Conservation (phyloP, 1,284 basidiomycete species). For the Pseudozyma flocculosa region DNA sequence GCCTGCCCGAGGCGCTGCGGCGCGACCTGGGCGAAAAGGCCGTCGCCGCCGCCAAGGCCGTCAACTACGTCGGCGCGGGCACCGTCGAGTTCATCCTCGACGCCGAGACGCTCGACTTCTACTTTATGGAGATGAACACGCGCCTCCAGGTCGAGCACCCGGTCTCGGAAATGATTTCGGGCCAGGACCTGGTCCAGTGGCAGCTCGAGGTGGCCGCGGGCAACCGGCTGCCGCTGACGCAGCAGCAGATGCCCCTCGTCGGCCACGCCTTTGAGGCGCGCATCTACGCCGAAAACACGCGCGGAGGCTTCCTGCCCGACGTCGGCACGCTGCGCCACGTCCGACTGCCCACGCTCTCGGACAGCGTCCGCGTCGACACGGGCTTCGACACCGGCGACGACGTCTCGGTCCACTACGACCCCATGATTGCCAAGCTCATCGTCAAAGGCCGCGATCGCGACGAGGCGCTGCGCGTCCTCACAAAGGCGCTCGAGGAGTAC, state of each 20-base stretch:
- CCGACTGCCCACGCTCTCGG: conserved; percentile 55
- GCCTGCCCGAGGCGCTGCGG: conserved; percentile 72
- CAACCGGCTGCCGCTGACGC: conserved; percentile 75
- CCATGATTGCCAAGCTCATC: conserved; percentile 91
- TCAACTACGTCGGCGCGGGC: conserved; percentile 91
- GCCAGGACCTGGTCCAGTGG: conserved; percentile 90
- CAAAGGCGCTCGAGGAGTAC: conserved; percentile 80
- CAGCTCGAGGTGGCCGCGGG: conserved; percentile 82
- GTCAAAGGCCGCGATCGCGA: conserved; percentile 83
- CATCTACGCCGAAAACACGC: conserved; percentile 86
- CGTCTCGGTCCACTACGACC: conserved; percentile 73
- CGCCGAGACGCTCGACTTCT: conserved; percentile 31
- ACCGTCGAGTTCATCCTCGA: conserved; percentile 65
- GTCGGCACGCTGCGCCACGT: conserved; percentile 79
- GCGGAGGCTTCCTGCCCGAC: conserved; percentile 74
- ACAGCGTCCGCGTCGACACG: conserved; percentile 76
- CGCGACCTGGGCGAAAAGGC: conserved; percentile 82
- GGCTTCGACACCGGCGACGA: conserved; percentile 77
- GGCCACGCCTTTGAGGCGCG: conserved; percentile 93
- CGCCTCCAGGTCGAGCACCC: conserved; percentile 79
- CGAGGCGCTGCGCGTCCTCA: conserved; percentile 77
- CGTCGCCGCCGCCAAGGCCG: conserved; percentile 84
- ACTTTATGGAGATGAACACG: conserved; percentile 68
- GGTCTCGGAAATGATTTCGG: conserved; percentile 91
- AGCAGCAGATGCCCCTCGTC: conserved; percentile 75